A percentile compares a stretch with the other conserved stretches of the same genome.
phyloP scores from a whole-genome alignment of 208 protist species.

The Trypanosoma avium region DNA sequence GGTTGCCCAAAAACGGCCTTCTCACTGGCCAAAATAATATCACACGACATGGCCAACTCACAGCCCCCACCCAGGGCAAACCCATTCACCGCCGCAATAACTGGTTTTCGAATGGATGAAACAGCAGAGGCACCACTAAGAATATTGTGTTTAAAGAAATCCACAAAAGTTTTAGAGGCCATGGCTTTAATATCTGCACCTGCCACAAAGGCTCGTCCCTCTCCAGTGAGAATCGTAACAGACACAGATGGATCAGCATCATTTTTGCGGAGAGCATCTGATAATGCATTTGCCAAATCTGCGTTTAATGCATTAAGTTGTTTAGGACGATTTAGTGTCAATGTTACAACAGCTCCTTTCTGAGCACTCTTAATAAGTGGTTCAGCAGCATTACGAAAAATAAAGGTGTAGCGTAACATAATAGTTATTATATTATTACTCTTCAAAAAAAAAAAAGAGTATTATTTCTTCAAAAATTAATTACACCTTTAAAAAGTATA shows the following conservation, averaged over 20 bases:
- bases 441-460: conserved; percentile 9
- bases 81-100: conserved; percentile 91
- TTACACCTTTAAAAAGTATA: too few species aligned
- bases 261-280: conserved; percentile 63
- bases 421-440: conserved; percentile 1
- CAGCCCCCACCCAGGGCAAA: conserved; percentile 91
- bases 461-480: not conserved
- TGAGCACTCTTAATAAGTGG: conserved; percentile 54
- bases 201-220: conserved; percentile 94
- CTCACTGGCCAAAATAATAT: conserved; percentile 86
- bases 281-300: conserved; percentile 75
- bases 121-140: conserved; percentile 68
- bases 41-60: conserved; percentile 92
- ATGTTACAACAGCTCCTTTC: conserved; percentile 65
- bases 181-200: conserved; percentile 97
- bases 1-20: conserved; percentile 89
- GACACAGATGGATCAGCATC: conserved; percentile 80
- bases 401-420: conserved; percentile 45
- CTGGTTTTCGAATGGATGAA: conserved; percentile 66
- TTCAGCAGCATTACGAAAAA: conserved; percentile 43
- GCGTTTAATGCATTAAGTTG: conserved; percentile 94
- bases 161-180: conserved; percentile 64
- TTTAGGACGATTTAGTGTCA: conserved; percentile 93
- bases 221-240: conserved; percentile 93
- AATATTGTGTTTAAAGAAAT: conserved; percentile 75